A percentile compares a stretch with the other conserved stretches of the same genome.
Evolutionary conservation across 2,329 filamentous ascomycete species (phyloP).

Genomic region (Colletotrichum sp.): DNA sequence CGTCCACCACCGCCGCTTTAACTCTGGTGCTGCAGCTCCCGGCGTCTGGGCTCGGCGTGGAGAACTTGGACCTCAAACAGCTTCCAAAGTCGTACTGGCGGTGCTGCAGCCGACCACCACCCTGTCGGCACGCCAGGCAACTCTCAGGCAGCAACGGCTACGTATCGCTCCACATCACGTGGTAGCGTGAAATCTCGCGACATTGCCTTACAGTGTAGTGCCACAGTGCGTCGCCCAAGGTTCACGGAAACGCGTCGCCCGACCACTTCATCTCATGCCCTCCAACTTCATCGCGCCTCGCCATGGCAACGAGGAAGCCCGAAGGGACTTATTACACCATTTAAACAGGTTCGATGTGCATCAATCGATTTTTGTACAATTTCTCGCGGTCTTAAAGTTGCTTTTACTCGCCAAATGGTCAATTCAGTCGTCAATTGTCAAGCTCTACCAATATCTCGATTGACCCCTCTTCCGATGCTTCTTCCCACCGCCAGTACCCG

Average conservation of each 20-base stretch:
- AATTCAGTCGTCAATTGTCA: background rate
- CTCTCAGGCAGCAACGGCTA: slow-evolving; percentile 10
- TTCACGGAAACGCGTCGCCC: slow-evolving; percentile 47
- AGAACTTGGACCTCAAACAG: background rate
- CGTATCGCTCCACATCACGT: slow-evolving; percentile 38
- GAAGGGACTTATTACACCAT: slow-evolving; percentile 14
- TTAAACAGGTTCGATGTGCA: background rate
- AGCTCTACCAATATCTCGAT: slow-evolving; percentile 1
- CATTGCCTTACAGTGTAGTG: slow-evolving; percentile 22
- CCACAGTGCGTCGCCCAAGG: slow-evolving; percentile 25
- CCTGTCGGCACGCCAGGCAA: background rate
- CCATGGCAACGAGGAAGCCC: slow-evolving; percentile 32
- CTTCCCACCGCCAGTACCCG: background rate
- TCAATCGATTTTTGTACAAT: slow-evolving; percentile 26
- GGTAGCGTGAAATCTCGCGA: slow-evolving; percentile 49
- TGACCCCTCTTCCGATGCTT: slow-evolving; percentile 1
- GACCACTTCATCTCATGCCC: slow-evolving; percentile 27
- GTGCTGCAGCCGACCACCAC: background rate
- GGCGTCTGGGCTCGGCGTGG: background rate
- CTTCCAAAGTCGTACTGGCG: background rate
- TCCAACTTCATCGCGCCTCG: slow-evolving; percentile 26
- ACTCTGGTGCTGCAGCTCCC: background rate
- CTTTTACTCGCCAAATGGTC: slow-evolving; percentile 19
- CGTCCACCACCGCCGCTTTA: background rate
- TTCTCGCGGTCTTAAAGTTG: background rate